Conservation (phyloP, 768 basidiomycete genomes). For the Mycena albidolilacea region DNA sequence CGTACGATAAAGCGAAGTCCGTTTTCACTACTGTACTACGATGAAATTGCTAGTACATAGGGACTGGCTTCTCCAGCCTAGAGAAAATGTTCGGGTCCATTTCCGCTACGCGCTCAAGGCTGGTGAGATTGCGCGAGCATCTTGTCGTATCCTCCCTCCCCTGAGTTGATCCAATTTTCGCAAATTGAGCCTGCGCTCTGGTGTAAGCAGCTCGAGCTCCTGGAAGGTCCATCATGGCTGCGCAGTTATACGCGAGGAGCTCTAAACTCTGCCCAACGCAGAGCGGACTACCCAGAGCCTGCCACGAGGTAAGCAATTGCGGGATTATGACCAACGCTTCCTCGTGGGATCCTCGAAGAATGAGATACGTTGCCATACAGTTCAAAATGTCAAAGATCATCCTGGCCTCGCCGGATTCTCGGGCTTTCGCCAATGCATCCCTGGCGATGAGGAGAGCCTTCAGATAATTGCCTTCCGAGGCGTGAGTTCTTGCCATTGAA, state of each 20-base stretch:
- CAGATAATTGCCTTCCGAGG: slow-evolving; percentile 14
- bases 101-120: background rate
- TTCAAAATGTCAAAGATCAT: background rate
- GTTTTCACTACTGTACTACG: no score
- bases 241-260: background rate
- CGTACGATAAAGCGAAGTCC: no score
- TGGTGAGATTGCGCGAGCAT: slow-evolving; percentile 8
- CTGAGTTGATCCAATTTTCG: background rate
- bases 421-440: slow-evolving; percentile 15
- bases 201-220: slow-evolving; percentile 9
- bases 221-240: slow-evolving; percentile 18
- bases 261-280: slow-evolving; percentile 28
- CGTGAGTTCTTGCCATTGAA: slow-evolving; percentile 10
- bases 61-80: background rate
- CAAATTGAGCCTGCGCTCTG: background rate
- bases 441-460: slow-evolving; percentile 17
- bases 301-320: background rate
- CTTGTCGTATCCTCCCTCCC: background rate
- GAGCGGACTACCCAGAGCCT: background rate
- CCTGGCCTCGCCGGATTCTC: background rate
- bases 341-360: slow-evolving; percentile 1
- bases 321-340: background rate
- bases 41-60: no score
- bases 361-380: background rate
- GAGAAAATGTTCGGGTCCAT: background rate